Conservation (phyloP, 1,284 basidiomycete species). For the Mycena citricolor region DNA sequence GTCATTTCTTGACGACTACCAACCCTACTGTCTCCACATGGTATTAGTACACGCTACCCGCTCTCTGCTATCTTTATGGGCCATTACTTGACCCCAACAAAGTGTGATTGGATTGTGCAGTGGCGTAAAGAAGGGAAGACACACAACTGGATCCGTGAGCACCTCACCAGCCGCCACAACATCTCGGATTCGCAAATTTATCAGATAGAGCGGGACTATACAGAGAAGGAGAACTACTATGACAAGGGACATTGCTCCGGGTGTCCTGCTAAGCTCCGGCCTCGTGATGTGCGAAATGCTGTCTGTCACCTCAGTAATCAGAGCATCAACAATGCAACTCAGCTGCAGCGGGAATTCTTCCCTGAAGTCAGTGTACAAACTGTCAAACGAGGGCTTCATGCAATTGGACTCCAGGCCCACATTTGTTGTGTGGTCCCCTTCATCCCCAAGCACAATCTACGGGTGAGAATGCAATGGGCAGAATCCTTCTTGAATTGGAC, state of each 20-base stretch:
- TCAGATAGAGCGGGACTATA: slow-evolving; percentile 12
- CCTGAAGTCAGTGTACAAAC: too few species aligned
- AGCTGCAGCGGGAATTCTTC: too few species aligned
- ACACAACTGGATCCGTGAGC: slow-evolving; percentile 13
- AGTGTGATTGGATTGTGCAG: slow-evolving; percentile 16
- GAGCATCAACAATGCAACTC: neutral
- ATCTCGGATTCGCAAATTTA: slow-evolving; percentile 14
- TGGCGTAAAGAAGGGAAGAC: slow-evolving; percentile 15
- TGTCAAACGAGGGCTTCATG: too few species aligned
- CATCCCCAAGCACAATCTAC: too few species aligned
- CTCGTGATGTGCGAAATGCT: slow-evolving; percentile 14
- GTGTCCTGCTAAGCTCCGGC: slow-evolving; percentile 13
- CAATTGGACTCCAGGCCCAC: too few species aligned
- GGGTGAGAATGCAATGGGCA: too few species aligned
- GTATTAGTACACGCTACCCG: too few species aligned
- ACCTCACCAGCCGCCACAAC: slow-evolving; percentile 10
- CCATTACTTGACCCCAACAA: slow-evolving; percentile 16
- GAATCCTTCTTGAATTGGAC: too few species aligned
- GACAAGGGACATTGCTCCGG: slow-evolving; percentile 18
- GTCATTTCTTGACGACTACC: too few species aligned
- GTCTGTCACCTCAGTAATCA: slow-evolving; percentile 3
- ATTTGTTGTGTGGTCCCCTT: too few species aligned
- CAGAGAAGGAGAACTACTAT: slow-evolving; percentile 22
- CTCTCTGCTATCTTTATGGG: too few species aligned
- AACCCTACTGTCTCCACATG: too few species aligned